phyloP scores from a whole-genome alignment of 805 yeast species.

The Yarrowia sp. region DNA sequence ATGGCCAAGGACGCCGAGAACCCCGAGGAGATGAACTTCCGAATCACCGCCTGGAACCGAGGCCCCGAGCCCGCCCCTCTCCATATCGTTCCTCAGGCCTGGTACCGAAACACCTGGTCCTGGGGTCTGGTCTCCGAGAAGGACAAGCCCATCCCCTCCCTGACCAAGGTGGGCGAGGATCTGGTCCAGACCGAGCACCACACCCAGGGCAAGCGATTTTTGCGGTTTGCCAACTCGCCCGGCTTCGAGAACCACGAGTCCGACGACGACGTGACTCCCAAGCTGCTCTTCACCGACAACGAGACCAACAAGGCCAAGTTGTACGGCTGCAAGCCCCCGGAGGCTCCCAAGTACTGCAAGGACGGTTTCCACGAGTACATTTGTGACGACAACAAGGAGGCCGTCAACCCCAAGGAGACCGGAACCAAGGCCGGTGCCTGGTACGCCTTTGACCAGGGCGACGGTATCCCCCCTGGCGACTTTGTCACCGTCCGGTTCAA shows the following conservation, averaged over 20 bases:
- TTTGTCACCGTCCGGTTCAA: constrained; percentile 81
- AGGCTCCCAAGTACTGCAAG: constrained; percentile 56
- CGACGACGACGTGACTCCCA: constrained; percentile 65
- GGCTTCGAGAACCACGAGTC: constrained; percentile 48
- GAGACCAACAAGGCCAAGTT: constrained; percentile 73
- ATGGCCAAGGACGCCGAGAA: constrained; percentile 82
- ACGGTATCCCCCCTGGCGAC: constrained; percentile 82
- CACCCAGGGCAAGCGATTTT: constrained; percentile 62
- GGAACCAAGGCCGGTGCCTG: constrained; percentile 89
- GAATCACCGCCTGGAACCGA: constrained; percentile 85
- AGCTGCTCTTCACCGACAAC: constrained; percentile 79
- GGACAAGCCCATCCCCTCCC: constrained; percentile 39
- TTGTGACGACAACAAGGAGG: constrained; percentile 55
- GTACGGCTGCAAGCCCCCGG: constrained; percentile 54
- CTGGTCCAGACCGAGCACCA: constrained; percentile 61
- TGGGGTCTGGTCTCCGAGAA: constrained; percentile 64
- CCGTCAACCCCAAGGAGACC: constrained; percentile 61
- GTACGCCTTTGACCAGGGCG: constrained; percentile 70
- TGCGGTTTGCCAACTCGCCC: constrained; percentile 80
- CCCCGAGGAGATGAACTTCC: constrained; percentile 73
- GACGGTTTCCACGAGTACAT: constrained; percentile 89
- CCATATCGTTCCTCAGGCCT: constrained; percentile 79
- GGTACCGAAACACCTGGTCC: constrained; percentile 88
- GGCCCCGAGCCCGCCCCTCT: constrained; percentile 82
- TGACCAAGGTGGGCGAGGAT: constrained; percentile 30